phyloP scores from a whole-genome alignment of 2,329 filamentous ascomycete genomes.

The Clonostachys solani region DNA sequence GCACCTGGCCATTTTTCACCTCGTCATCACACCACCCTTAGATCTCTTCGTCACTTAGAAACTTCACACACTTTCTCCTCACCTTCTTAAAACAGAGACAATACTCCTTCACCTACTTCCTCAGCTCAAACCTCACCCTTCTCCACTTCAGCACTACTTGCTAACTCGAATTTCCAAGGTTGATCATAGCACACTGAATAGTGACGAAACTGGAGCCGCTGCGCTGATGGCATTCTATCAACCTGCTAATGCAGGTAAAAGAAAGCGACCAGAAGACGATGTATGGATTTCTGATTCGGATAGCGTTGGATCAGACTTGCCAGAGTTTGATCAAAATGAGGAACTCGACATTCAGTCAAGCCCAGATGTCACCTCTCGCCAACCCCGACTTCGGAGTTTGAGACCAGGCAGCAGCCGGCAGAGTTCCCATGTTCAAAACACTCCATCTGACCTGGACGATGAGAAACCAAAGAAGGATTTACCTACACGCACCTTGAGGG shows the following conservation, averaged over 20 bases:
- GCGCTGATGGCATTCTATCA: slow-evolving; percentile 14
- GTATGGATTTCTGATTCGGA: slow-evolving; percentile 18
- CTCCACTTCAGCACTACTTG: too few relatives aligned
- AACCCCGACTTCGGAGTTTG: too few relatives aligned
- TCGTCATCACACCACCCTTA: not conserved
- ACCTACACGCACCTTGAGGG: too few relatives aligned
- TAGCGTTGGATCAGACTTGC: slow-evolving; percentile 11
- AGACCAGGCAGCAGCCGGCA: too few relatives aligned
- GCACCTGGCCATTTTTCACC: not conserved
- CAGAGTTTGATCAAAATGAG: slow-evolving; percentile 17
- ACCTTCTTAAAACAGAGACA: too few relatives aligned
- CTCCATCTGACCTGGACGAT: too few relatives aligned
- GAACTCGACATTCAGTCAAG: slow-evolving; percentile 3
- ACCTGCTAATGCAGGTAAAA: too few relatives aligned
- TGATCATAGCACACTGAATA: slow-evolving; percentile 18
- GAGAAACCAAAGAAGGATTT: too few relatives aligned
- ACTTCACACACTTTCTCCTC: not conserved
- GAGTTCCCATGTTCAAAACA: too few relatives aligned
- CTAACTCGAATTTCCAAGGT: slow-evolving; percentile 14
- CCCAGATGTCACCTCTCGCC: too few relatives aligned
- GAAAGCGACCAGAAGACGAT: slow-evolving; percentile 3
- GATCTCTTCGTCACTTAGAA: not conserved
- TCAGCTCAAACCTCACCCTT: too few relatives aligned
- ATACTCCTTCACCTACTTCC: too few relatives aligned
- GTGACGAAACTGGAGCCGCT: slow-evolving; percentile 21